Evolutionary conservation across 345 rosid genomes (phyloP), one percentile per base, ranked within the genome.

Genomic region (Lepidium africanum): DNA sequence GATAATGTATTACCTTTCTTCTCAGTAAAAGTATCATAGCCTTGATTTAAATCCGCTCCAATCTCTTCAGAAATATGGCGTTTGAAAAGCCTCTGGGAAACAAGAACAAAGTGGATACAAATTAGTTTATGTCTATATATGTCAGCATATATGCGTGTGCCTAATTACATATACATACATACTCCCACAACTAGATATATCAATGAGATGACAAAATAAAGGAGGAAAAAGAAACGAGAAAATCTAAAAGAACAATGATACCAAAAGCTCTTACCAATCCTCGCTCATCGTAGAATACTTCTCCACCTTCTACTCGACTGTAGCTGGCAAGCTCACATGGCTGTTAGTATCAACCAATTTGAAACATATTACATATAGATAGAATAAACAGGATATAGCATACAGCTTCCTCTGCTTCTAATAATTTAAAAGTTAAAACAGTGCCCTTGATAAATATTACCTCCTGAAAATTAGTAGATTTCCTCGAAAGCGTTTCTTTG

Each of bases 21-120:
- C 67, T 80, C 88, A 58, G 66, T 77, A 76, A 82, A 94, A 54
- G 99, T 89, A 71, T 94, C 96, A 50, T 78, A 94, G 57, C 99
- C 97, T 81, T 89, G 84, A 79, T 94, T 91, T 57, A 94, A 81
- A 81, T 94, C 97, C 45, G 97, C 89, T 76, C 96, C 97, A 77
- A 86, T 65, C 32, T 91, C 93, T 79, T 91, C 91, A 57, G 82
- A 68, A 69, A 94, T 73, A 59, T 59, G 81, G 67, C 87, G 96
- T 78, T 86, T 89, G 79, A 94, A 94, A 60, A 86, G 95, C 81
- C 97, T 91, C 97, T 94, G 76, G 30, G 39, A 74, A 42, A 32
- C 57, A 56, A 59, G 67, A 71, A 59, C 53, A 69, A 63, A 46
- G 39, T 14, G 37, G 32, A 63, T 17, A 15, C 41, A 41, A 56